Percentiles rank a stretch among this genome's conserved stretches.
phyloP scores from a whole-genome alignment of 1,139 yeast genomes.

The Yamadazyma taylorii region DNA sequence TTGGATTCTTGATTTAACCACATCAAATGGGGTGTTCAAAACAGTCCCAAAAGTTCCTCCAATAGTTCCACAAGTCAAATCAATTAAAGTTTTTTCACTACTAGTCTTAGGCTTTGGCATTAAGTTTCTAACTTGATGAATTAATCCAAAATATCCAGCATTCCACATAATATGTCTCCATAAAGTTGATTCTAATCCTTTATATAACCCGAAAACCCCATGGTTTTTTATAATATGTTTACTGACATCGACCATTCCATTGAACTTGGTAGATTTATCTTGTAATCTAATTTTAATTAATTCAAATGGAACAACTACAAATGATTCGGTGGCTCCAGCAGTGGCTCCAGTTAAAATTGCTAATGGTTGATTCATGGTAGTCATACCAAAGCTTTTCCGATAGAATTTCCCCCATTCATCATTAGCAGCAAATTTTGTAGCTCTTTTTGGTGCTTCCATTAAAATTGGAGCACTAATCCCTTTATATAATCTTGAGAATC shows the following conservation, averaged over 20 bases:
- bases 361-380: slow-evolving; percentile 73
- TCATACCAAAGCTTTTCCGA: slow-evolving; percentile 67
- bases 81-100: slow-evolving; percentile 77
- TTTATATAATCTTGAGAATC: slow-evolving; percentile 77
- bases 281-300: slow-evolving; percentile 85
- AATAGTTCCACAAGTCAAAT: slow-evolving; percentile 85
- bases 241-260: slow-evolving; percentile 84
- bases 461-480: slow-evolving; percentile 95
- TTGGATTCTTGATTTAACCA: slow-evolving; percentile 95
- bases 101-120: slow-evolving; percentile 75
- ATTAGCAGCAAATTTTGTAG: slow-evolving; percentile 97
- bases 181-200: slow-evolving; percentile 93
- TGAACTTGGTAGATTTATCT: slow-evolving; percentile 79
- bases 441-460: slow-evolving; percentile 99
- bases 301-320: slow-evolving; percentile 96
- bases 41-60: slow-evolving; percentile 97
- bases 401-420: slow-evolving; percentile 95
- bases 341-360: slow-evolving; percentile 95
- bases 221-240: slow-evolving; percentile 67
- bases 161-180: slow-evolving; percentile 98
- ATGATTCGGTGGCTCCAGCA: slow-evolving; percentile 96
- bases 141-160: slow-evolving; percentile 96
- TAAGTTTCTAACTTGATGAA: slow-evolving; percentile 77
- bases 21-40: slow-evolving; percentile 95
- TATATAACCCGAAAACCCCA: slow-evolving; percentile 84